Percentiles rank a stretch among this genome's conserved stretches.
phyloP scores from a whole-genome alignment of 768 basidiomycete genomes.

The Basidioascus undulatus region DNA sequence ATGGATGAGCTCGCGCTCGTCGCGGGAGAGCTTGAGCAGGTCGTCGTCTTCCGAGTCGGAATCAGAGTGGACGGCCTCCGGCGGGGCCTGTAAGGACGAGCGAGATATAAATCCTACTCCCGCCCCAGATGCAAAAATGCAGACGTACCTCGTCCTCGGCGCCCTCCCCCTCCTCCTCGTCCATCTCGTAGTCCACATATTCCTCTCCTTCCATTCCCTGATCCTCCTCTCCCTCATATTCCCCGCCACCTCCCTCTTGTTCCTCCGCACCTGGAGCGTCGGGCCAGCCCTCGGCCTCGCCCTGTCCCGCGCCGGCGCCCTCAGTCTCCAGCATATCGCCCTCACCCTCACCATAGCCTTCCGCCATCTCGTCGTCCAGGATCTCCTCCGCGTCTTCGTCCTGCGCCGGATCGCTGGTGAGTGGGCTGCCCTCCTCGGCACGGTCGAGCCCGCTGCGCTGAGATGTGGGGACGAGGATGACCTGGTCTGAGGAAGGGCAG shows the following conservation, averaged over 20 bases:
- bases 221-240: not conserved
- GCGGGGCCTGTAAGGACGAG: too few relatives aligned
- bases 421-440: slow-evolving; percentile 1
- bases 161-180: slow-evolving; percentile 17
- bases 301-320: not conserved
- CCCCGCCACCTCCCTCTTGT: not conserved
- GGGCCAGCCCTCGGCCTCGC: not conserved
- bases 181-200: slow-evolving; percentile 1
- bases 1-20: slow-evolving; percentile 50
- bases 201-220: not conserved
- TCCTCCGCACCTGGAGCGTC: not conserved
- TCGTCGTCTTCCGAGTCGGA: too few relatives aligned
- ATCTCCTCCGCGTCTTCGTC: slow-evolving; percentile 20
- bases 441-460: too few relatives aligned
- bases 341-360: not conserved
- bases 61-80: too few relatives aligned
- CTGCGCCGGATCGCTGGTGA: slow-evolving; percentile 7
- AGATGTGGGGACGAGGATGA: too few relatives aligned
- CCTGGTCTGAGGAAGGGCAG: too few relatives aligned
- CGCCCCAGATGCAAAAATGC: too few relatives aligned
- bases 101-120: too few relatives aligned
- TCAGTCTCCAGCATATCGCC: slow-evolving; percentile 1
- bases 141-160: slow-evolving; percentile 44
- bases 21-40: slow-evolving; percentile 31
- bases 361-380: not conserved